Evolutionary conservation across 2,329 filamentous ascomycete genomes (phyloP).

Genomic region (Sclerotinia minor): DNA sequence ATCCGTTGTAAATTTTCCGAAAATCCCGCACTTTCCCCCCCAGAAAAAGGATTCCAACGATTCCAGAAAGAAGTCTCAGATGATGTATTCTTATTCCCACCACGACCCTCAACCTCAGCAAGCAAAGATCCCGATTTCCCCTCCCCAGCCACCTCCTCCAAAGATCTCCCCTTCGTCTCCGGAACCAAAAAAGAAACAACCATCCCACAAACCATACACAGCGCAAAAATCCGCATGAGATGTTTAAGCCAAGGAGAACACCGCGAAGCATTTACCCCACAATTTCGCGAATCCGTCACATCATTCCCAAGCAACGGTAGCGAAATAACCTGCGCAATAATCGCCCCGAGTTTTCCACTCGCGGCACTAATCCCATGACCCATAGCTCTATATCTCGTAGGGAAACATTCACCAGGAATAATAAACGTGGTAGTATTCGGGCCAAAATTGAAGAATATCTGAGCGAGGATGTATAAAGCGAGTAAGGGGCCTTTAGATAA

Average conservation of each 20-base stretch:
- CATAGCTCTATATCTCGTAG: slow-evolving; percentile 61
- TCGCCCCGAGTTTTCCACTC: slow-evolving; percentile 66
- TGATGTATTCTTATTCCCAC: not conserved
- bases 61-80: slow-evolving; percentile 5
- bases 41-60: slow-evolving; percentile 30
- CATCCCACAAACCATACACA: slow-evolving; percentile 76
- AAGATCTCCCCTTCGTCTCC: slow-evolving; percentile 71
- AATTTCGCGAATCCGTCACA: slow-evolving; percentile 46
- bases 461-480: slow-evolving; percentile 61
- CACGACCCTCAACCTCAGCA: too few relatives aligned
- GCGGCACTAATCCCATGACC: slow-evolving; percentile 67
- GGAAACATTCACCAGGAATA: slow-evolving; percentile 64
- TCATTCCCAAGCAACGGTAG: slow-evolving; percentile 62
- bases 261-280: slow-evolving; percentile 45
- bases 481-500: slow-evolving; percentile 54
- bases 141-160: slow-evolving; percentile 52
- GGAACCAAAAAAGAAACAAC: slow-evolving; percentile 71
- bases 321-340: slow-evolving; percentile 65
- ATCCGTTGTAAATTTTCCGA: not conserved
- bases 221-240: slow-evolving; percentile 74
- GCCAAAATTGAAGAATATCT: slow-evolving; percentile 67
- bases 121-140: too few relatives aligned
- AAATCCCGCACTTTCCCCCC: slow-evolving; percentile 36
- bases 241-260: slow-evolving; percentile 66
- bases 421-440: slow-evolving; percentile 68